Evolutionary conservation across 768 basidiomycete species (phyloP), one percentile per base, ranked within the genome.

Genomic region (Pholiota microspora): DNA sequence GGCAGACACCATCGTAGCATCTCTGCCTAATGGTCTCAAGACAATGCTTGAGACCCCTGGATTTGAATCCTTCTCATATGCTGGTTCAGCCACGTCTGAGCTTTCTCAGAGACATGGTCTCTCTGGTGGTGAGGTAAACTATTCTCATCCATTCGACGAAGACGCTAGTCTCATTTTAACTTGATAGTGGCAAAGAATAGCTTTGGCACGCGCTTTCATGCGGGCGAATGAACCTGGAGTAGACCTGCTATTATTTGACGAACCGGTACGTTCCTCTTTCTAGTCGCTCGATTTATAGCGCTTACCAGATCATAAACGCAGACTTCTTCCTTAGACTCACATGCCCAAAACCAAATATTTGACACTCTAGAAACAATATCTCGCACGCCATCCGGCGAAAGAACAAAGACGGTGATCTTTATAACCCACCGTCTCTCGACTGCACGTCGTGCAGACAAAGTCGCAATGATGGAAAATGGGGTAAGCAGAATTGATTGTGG

Each of bases 131-230:
- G 91, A 94, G 78, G 90, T 90, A 68, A 62, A 80, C 58, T 29
- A 53, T 57, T 45, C 60, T 59, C 54, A 10, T 38, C 28, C 29
- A 13, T 16, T 27, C 15, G 31, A 5, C 52, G 25, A 38, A 35
- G 13, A n/a, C 28, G n/a, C 21, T n/a, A 24, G 21, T 23, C 57
- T 57, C 56, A 40, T 23, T 47, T 49, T 57, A 44, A 50, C 55
- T 51, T 49, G 55, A 29, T 65, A 92, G 89, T 93, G 92, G 92
- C 91, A 93, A 71, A 76, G 89, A 61, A 81, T 95, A 53, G 92
- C 93, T 15, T 80, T 94, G 46, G 88, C 92, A 45, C 81, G 93
- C 45, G 89, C 91, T 13, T 94, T 94, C 63, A 91, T 94, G 88
- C 77, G 92, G 56, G 87, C 89, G 45, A 80, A 76, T 62, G 83